Evolutionary conservation across 805 yeast species (phyloP).

Genomic region (Starmerella geochares): DNA sequence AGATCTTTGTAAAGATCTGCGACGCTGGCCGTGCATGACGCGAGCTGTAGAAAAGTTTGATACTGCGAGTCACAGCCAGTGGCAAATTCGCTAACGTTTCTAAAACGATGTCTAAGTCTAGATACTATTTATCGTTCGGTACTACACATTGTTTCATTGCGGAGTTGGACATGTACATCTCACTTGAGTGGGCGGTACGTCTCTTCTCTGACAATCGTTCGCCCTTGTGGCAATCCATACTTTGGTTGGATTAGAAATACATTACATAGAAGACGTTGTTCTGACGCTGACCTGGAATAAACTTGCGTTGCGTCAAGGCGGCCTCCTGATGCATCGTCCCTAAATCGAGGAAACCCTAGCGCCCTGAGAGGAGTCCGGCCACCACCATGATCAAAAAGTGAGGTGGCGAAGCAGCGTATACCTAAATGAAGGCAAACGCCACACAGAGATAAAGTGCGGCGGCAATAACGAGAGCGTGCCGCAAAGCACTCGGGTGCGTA

Average conservation of each 20-base stretch:
- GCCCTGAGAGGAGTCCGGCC: not conserved
- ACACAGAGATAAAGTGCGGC: not conserved
- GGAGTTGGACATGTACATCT: too few relatives aligned
- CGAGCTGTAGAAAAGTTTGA: too few relatives aligned
- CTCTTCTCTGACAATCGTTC: too few relatives aligned
- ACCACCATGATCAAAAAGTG: not conserved
- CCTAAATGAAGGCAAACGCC: not conserved
- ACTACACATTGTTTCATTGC: too few relatives aligned
- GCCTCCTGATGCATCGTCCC: not conserved
- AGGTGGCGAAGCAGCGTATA: not conserved
- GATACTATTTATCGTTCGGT: too few relatives aligned
- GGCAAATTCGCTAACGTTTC: too few relatives aligned
- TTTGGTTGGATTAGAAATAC: too few relatives aligned
- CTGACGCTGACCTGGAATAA: not conserved
- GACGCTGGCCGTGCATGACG: not conserved
- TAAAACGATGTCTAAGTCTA: too few relatives aligned
- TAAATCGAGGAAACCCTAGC: not conserved
- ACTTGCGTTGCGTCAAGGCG: not conserved
- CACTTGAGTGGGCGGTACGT: too few relatives aligned
- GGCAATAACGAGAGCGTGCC: not conserved
- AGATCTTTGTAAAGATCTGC: not conserved
- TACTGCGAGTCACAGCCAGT: too few relatives aligned
- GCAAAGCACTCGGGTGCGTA: not conserved
- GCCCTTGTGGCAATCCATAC: not conserved
- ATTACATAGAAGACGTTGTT: not conserved